Base-by-base conservation (phyloP, 2,329 filamentous ascomycete genomes). In the Phaeosphaeria sp. region DNA sequence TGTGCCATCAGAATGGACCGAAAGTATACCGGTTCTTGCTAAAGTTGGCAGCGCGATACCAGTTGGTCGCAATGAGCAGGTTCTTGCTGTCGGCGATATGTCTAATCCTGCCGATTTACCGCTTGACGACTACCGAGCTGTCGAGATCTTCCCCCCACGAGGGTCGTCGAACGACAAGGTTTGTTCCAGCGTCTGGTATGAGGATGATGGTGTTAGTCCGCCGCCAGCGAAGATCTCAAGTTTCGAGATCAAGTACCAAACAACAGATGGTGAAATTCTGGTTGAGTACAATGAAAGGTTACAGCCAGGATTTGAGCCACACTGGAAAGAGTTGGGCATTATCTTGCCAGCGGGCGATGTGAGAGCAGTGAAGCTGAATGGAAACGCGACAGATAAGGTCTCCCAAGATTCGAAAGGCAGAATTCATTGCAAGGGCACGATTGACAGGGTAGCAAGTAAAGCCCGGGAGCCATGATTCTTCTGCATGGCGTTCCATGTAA, bases 161-260 rank as follows among this genome's bases (percentile, higher is more conserved):
- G 77, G 76, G 0, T 77, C 72, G 41, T 79, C 74, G 0, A 64
- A 71, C 11, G 74, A 68, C 1, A 72, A 73, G 0, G 71, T 67
- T 15, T 76, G 71, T 7, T 83, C 77, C 58, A 72, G 62, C 22
- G 79, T 73, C 0, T 87, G 85, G 84, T 80, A 80, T 48, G 85
- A 87, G 67, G 85, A 87, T 59, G 84, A 87, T 70, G 85, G 84
- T 0, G 80, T 86, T 25, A 82, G 83, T 9, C 77, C 80, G 42
- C 66, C 72, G 18, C 69, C 71, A 5, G 72, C 65, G 1, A 65
- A 60, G 39, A 69, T 76, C 13, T 74, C 72, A 0, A 51, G 55
- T 0, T 77, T 77, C 41, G 59, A 55, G 9, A 17, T 74, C 27
- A 62, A 50, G 17, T 74, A 74, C 36, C 52, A 41, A 25, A 63